Conservation (phyloP, 805 yeast genomes). For the Schwanniomyces occidentalis region DNA sequence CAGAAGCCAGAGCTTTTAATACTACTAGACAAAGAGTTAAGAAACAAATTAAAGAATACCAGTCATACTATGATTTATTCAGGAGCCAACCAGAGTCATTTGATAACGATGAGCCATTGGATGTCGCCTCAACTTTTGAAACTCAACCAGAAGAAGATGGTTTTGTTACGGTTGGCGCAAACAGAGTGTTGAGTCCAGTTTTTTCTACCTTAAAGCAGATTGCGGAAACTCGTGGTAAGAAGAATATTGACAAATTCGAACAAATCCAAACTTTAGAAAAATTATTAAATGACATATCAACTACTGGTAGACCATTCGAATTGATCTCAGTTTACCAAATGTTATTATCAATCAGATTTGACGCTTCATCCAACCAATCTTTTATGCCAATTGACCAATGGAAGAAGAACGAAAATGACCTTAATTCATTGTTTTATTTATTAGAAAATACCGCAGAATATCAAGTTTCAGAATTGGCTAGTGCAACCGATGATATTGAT, state of each 20-base stretch:
- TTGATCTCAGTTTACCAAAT: conserved; percentile 73
- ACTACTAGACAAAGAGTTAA: conserved; percentile 84
- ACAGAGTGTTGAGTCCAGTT: conserved; percentile 46
- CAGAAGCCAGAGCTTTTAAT: conserved; percentile 83
- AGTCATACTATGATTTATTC: conserved; percentile 56
- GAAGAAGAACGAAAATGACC: conserved; percentile 67
- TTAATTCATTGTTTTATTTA: conserved; percentile 60
- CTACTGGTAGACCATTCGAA: conserved; percentile 59
- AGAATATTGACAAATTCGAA: conserved; percentile 80
- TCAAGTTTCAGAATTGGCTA: conserved; percentile 76
- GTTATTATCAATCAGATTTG: conserved; percentile 87
- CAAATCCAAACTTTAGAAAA: conserved; percentile 73
- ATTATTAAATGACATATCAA: conserved; percentile 39
- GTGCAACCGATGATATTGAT: conserved; percentile 68
- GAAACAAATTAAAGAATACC: conserved; percentile 73
- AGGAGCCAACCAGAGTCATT: conserved; percentile 74
- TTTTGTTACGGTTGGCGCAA: conserved; percentile 40
- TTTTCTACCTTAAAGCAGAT: conserved; percentile 74
- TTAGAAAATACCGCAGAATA: conserved; percentile 63
- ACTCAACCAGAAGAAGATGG: conserved; percentile 32
- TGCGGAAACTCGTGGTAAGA: conserved; percentile 92
- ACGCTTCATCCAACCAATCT: conserved; percentile 63
- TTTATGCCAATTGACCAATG: conserved; percentile 81
- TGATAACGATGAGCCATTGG: conserved; percentile 52
- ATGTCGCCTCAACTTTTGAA: conserved; percentile 29